These are phyloP conservation scores for Cyclotella baltica DNA, from an alignment of 108 stramenopile species.

Conservation along the genomic window DNA sequence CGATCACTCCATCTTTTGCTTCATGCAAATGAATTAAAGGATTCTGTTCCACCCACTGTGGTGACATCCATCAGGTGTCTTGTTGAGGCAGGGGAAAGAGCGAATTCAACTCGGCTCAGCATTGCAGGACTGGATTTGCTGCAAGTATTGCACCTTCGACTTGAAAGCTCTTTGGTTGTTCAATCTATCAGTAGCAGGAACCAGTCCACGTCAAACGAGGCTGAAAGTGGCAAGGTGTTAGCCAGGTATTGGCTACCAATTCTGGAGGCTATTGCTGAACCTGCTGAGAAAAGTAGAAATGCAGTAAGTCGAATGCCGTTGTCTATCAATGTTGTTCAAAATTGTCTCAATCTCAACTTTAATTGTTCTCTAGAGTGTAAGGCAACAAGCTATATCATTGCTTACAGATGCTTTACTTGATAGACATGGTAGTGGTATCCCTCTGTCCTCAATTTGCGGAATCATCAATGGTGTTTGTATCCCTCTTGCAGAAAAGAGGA, in stretches of 20 bases:
- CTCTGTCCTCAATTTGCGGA: slow-evolving; percentile 51
- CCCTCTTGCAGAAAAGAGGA: slow-evolving; percentile 71
- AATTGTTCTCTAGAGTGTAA: slow-evolving; percentile 59
- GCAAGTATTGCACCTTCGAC: slow-evolving; percentile 55
- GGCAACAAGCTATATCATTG: slow-evolving; percentile 85
- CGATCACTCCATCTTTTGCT: slow-evolving; percentile 81
- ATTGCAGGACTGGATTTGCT: slow-evolving; percentile 86
- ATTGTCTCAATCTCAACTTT: background rate
- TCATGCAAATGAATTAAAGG: slow-evolving; percentile 68
- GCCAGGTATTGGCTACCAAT: slow-evolving; percentile 66
- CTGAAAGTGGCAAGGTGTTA: slow-evolving; percentile 34
- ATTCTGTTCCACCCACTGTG: slow-evolving; percentile 57
- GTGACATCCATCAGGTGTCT: slow-evolving; percentile 61
- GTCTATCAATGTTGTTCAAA: slow-evolving; percentile 2
- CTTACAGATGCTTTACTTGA: slow-evolving; percentile 84
- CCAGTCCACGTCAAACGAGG: slow-evolving; percentile 7
- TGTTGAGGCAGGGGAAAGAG: slow-evolving; percentile 69
- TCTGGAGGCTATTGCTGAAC: slow-evolving; percentile 71
- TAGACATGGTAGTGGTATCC: slow-evolving; percentile 63
- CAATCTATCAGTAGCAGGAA: slow-evolving; percentile 22
- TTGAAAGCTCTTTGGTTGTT: slow-evolving; percentile 35
- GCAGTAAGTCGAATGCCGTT: slow-evolving; percentile 59
- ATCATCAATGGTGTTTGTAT: slow-evolving; percentile 69
- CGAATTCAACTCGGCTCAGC: slow-evolving; percentile 75
- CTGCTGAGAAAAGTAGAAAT: slow-evolving; percentile 65